phyloP scores from a whole-genome alignment of 1,139 yeast species.

The Wickerhamomyces sp. region DNA sequence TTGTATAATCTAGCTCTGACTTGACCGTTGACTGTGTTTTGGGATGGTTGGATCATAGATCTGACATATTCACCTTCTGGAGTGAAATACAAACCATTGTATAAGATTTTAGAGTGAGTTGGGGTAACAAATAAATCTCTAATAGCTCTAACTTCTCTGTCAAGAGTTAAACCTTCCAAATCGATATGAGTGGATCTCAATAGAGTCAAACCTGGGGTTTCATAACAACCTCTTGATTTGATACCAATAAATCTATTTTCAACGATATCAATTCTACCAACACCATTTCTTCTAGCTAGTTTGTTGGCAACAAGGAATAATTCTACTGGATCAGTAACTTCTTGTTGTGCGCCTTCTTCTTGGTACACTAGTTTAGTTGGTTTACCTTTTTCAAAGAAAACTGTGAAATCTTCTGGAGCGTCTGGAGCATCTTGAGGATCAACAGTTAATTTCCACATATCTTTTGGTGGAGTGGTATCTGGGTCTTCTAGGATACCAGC shows the following conservation, averaged over 20 bases:
- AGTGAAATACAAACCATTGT: conserved; percentile 96
- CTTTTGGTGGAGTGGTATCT: conserved; percentile 97
- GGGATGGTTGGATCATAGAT: conserved; percentile 91
- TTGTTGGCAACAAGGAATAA: conserved; percentile 89
- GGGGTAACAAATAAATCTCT: conserved; percentile 97
- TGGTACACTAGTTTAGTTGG: conserved; percentile 74
- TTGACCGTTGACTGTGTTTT: conserved; percentile 90
- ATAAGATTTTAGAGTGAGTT: conserved; percentile 81
- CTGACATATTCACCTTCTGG: conserved; percentile 98
- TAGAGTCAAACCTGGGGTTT: conserved; percentile 95
- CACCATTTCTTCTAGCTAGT: conserved; percentile 98
- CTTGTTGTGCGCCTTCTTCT: conserved; percentile 49
- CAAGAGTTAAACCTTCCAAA: conserved; percentile 93
- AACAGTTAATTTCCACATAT: conserved; percentile 98
- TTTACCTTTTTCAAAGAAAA: conserved; percentile 80
- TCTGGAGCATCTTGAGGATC: conserved; percentile 96
- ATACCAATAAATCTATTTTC: conserved; percentile 98
- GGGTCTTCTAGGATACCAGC: conserved; percentile 99
- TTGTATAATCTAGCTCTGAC: conserved; percentile 93
- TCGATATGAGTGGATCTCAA: conserved; percentile 94
- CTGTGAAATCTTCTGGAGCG: conserved; percentile 81
- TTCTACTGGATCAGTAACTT: conserved; percentile 82
- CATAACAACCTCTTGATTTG: conserved; percentile 98
- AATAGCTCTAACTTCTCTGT: conserved; percentile 95
- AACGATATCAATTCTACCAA: conserved; percentile 97